Evolutionary conservation across 768 basidiomycete genomes (phyloP).

Genomic region (Calocybe indica): DNA sequence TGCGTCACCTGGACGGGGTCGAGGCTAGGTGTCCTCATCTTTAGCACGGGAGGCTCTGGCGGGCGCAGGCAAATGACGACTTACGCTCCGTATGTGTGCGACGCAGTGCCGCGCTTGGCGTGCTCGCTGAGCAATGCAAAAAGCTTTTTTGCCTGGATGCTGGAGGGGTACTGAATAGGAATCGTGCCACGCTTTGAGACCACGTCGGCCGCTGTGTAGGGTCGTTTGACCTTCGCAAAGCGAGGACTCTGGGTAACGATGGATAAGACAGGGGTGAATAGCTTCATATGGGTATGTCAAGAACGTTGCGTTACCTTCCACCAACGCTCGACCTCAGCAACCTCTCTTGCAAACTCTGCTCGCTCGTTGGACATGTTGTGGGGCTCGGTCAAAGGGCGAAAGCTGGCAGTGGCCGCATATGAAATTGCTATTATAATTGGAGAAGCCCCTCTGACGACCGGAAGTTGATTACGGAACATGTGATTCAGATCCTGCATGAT

Average conservation of each 20-base stretch:
- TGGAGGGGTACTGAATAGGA: slow-evolving; percentile 80
- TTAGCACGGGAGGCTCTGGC: background rate
- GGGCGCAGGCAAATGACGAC: slow-evolving; percentile 27
- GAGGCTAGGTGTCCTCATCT: slow-evolving; percentile 47
- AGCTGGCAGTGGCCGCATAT: too few relatives aligned
- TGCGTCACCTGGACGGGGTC: slow-evolving; percentile 98
- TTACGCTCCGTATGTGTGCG: slow-evolving; percentile 98
- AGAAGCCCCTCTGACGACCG: slow-evolving; percentile 16
- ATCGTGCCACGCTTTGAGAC: slow-evolving; percentile 92
- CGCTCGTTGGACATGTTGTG: slow-evolving; percentile 58
- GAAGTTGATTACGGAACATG: slow-evolving; percentile 28
- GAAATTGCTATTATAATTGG: slow-evolving; percentile 1
- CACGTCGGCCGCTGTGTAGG: slow-evolving; percentile 90
- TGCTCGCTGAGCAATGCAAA: slow-evolving; percentile 72
- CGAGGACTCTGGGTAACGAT: slow-evolving; percentile 62
- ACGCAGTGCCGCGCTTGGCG: slow-evolving; percentile 70
- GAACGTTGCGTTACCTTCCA: slow-evolving; percentile 62
- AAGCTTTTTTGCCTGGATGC: slow-evolving; percentile 82
- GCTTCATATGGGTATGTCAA: slow-evolving; percentile 1
- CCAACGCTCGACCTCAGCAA: slow-evolving; percentile 83
- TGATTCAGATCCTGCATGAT: slow-evolving; percentile 29
- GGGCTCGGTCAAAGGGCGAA: too few relatives aligned
- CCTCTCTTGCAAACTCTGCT: slow-evolving; percentile 71
- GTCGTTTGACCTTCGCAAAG: slow-evolving; percentile 81
- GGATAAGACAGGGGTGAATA: slow-evolving; percentile 5